Evolutionary conservation across 2,329 filamentous ascomycete species (phyloP), one percentile per base, ranked within the genome.

Genomic region (Clathrospora elynae): DNA sequence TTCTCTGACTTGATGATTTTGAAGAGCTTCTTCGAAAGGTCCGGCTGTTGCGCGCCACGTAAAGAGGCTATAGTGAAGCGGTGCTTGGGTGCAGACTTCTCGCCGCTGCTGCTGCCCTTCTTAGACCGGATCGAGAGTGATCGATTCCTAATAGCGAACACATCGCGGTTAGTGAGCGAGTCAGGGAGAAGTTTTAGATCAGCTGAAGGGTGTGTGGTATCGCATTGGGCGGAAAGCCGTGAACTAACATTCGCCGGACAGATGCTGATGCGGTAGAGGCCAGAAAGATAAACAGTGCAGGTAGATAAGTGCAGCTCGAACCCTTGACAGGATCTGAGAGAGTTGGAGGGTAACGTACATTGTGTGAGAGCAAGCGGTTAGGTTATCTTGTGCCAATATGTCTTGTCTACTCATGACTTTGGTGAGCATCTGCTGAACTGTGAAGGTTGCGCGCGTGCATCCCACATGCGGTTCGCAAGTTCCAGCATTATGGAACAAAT

Each of bases 1-100:
- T 96, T 97, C 73, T 95, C 87, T 35, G 87, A 88, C 76, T 99
- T 99, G 78, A 97, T 96, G 49, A 99, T 81, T 60, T 86, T 87
- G 79, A 86, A 95, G 36, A 99, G 84, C 68, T 86, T 88, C 71
- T 88, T 90, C 61, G 88, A 90, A 18, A 96, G 82, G 71, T 96
- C 90, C 4, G 91, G 89, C 67, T 96, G 90, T 59, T 86, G 81
- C 34, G 85, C 83, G 42, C 90, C 90, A 36, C 92, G 89, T 41
- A 99, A 83, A 13, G 90, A 93, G 54, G 82, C 84, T 75, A 97
- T 87, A 46, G 85, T 87, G 76, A 97, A 96, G 64, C 84, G 85
- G 67, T 88, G 84, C 61, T 81, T 84, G 42, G 74, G 59, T 33
- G 64, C 62, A 12, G 64, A 70, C 60, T 69, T 74, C 46, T 68